Evolutionary conservation across 441 rosid genomes (phyloP).

Genomic region (Bocquillonia castaneifolia): DNA sequence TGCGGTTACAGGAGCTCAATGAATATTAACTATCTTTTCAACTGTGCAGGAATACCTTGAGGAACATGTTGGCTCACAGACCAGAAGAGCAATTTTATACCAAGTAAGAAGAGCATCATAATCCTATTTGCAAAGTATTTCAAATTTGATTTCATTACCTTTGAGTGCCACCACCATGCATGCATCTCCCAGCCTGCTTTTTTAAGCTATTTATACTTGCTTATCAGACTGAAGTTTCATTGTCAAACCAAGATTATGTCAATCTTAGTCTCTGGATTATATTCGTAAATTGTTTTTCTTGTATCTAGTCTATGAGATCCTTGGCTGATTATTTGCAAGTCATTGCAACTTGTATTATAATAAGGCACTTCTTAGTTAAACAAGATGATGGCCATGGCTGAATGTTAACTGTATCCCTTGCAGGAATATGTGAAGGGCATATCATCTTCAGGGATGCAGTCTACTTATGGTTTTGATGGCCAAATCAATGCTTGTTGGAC

Average conservation of each 20-base stretch:
- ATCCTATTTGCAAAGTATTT: neutral
- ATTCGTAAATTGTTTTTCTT: neutral
- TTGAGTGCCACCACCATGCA: neutral
- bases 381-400: neutral
- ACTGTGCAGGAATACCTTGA: conserved; percentile 80
- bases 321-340: neutral
- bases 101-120: conserved; percentile 43
- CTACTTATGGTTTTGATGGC: conserved; percentile 75
- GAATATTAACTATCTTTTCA: conserved; percentile 10
- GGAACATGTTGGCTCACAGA: conserved; percentile 53
- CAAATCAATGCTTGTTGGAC: conserved; percentile 95
- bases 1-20: conserved; percentile 3
- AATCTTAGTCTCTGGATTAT: neutral
- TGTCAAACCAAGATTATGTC: neutral
- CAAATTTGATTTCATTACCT: neutral
- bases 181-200: neutral
- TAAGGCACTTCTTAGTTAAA: neutral
- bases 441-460: conserved; percentile 88
- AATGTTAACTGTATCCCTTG: conserved; percentile 10
- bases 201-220: neutral
- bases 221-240: neutral
- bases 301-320: neutral
- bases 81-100: conserved; percentile 66
- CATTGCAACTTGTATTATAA: conserved; percentile 8
- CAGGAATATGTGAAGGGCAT: conserved; percentile 92